Conservation (phyloP, 1,284 basidiomycete genomes). For the Boletus mariae region DNA sequence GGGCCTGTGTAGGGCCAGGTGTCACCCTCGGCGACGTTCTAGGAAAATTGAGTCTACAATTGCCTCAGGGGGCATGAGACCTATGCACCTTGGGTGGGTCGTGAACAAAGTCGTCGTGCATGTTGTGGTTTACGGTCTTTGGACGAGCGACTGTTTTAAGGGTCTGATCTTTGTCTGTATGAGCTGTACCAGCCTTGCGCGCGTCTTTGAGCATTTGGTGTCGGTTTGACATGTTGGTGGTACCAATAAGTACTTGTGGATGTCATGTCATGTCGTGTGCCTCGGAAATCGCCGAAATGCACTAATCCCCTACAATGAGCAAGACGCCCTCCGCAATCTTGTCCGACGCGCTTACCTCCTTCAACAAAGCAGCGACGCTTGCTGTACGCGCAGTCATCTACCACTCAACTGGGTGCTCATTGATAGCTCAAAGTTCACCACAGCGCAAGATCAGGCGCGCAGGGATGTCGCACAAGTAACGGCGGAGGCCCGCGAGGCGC, state of each 20-base stretch:
- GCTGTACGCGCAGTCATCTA: constrained; percentile 25
- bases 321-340: constrained; percentile 29
- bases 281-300: constrained; percentile 26
- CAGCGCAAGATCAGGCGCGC: constrained; percentile 43
- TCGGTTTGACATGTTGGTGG: background rate
- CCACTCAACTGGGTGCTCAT: constrained; percentile 4
- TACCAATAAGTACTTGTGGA: background rate
- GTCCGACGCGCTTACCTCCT: constrained; percentile 33
- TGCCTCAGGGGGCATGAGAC: background rate
- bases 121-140: constrained; percentile 11
- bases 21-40: constrained; percentile 8
- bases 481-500: constrained; percentile 45
- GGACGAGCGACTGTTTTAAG: background rate
- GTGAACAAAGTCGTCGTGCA: constrained; percentile 34
- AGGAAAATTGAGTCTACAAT: background rate
- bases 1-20: background rate
- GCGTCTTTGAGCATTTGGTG: constrained; percentile 10
- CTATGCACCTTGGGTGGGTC: constrained; percentile 30
- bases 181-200: background rate
- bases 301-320: constrained; percentile 28
- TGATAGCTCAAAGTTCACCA: constrained; percentile 38
- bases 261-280: constrained; percentile 3
- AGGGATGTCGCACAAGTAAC: constrained; percentile 44
- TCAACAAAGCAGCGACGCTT: constrained; percentile 33
- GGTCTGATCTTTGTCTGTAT: background rate